Base-by-base conservation (phyloP, 129 eudicot genomes). In the Flaveria sonorensis region DNA sequence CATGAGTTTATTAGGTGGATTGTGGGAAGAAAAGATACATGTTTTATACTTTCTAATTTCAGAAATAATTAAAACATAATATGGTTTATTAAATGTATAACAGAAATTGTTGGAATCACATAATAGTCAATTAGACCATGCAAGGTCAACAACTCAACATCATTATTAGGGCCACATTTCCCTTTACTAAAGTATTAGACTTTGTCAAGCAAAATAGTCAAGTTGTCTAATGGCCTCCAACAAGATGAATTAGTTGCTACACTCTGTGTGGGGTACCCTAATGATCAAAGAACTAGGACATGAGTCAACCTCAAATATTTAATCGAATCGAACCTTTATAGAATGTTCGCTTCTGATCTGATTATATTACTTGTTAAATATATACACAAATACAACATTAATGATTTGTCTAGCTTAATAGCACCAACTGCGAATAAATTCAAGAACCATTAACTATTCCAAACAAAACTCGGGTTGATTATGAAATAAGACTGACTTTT, bases 91-190 rank as follows among this genome's bases (percentile, higher is more conserved):
- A 18, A 19, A 56, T 56, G 19, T 56, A 20, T 8, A 26, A 9
- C 53, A 52, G 0, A 56, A 20, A 19, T 30, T 18, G 28, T 59
- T 59, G 65, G 65, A 59, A 59, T 59, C 36, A 23, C 65, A 59
- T 11, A 59, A 59, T 10, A 59, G 32, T 21, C 65, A 59, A 59
- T 59, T 59, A 23, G 65, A 59, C 65, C 65, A 59, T 59, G 65
- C 65, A 59, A 59, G 16, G 65, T 21, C 65, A 59, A 57, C 30
- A 57, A 20, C 16, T 20, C 64, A 57, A 59, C 32, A 59, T 59
- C 36, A 59, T 59, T 59, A 23, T 11, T 59, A 21, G 65, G 62
- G 65, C 8, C 39, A 59, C 39, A 59, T 23, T 59, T 21, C 36
- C 65, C 65, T 59, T 59, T 59, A 10, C 65, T 59, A 59, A 23